Conservation (phyloP, 192 early-diverging fungal genomes). For the Thoreauomyces humboldtii region DNA sequence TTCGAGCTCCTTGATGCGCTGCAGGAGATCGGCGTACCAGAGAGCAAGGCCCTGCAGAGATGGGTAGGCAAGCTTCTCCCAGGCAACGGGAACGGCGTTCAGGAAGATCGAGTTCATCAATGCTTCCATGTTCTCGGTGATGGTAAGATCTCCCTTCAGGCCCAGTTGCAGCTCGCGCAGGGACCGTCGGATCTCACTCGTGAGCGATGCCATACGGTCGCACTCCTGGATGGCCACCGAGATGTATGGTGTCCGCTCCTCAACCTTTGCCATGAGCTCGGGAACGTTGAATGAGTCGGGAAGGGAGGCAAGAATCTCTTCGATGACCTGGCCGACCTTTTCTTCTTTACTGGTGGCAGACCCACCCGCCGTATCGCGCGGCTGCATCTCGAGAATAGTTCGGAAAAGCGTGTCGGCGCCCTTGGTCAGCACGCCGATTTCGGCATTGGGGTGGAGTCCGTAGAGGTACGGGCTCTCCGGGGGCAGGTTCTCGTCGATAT, state of each 20-base stretch:
- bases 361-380: slow-evolving; percentile 56
- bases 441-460: slow-evolving; percentile 65
- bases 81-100: slow-evolving; percentile 56
- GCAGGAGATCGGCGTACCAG: slow-evolving; percentile 64
- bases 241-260: slow-evolving; percentile 66
- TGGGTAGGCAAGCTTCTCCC: slow-evolving; percentile 65
- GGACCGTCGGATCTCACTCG: slow-evolving; percentile 55
- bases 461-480: slow-evolving; percentile 62
- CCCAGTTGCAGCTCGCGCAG: slow-evolving; percentile 64
- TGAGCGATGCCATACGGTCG: slow-evolving; percentile 63
- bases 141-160: slow-evolving; percentile 63
- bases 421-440: slow-evolving; percentile 65
- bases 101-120: slow-evolving; percentile 61
- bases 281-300: slow-evolving; percentile 62
- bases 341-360: slow-evolving; percentile 60
- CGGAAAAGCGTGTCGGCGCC: slow-evolving; percentile 64
- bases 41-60: slow-evolving; percentile 53
- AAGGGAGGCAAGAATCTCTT: slow-evolving; percentile 56
- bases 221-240: slow-evolving; percentile 65
- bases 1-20: slow-evolving; percentile 64
- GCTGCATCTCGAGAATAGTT: slow-evolving; percentile 68
- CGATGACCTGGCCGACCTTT: slow-evolving; percentile 56
- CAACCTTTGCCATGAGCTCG: slow-evolving; percentile 60
- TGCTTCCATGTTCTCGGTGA: slow-evolving; percentile 63
- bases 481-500: slow-evolving; percentile 65